A percentile compares a stretch with the other conserved stretches of the same genome.
Evolutionary conservation across 306 rosid genomes (phyloP).

Genomic region (Quercus wislizeni): DNA sequence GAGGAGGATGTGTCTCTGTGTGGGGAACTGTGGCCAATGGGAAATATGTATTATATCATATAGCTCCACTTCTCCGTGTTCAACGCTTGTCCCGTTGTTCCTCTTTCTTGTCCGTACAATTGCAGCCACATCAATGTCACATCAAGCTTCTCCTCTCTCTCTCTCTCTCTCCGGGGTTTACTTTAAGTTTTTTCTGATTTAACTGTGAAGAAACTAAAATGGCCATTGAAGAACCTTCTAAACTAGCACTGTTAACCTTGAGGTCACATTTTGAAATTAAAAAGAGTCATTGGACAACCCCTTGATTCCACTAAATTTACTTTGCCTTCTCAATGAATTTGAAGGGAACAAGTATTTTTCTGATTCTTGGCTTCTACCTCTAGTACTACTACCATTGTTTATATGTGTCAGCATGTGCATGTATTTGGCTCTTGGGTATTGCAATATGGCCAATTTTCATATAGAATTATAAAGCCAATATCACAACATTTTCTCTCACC

Average conservation of each 20-base stretch:
- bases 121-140: conserved; percentile 20
- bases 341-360: background rate
- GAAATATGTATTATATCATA: background rate
- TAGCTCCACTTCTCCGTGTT: conserved; percentile 34
- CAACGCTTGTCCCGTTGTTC: conserved; percentile 12
- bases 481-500: no score
- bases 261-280: background rate
- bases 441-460: background rate
- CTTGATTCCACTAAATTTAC: background rate
- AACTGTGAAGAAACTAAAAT: no score
- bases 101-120: conserved; percentile 19
- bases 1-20: conserved; percentile 13
- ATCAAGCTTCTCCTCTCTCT: background rate
- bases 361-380: background rate
- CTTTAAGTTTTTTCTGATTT: no score
- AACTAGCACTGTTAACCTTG: background rate
- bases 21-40: conserved; percentile 4
- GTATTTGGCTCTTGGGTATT: background rate
- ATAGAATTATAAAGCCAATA: no score
- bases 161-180: background rate
- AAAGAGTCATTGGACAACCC: background rate
- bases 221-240: background rate
- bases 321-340: background rate
- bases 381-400: background rate
- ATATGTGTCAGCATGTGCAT: background rate